A percentile compares a stretch with the other conserved stretches of the same genome.
These are phyloP conservation scores for Coemansia sp. DNA, from an alignment of 192 early-diverging fungal genomes.

Conservation along the genomic window DNA sequence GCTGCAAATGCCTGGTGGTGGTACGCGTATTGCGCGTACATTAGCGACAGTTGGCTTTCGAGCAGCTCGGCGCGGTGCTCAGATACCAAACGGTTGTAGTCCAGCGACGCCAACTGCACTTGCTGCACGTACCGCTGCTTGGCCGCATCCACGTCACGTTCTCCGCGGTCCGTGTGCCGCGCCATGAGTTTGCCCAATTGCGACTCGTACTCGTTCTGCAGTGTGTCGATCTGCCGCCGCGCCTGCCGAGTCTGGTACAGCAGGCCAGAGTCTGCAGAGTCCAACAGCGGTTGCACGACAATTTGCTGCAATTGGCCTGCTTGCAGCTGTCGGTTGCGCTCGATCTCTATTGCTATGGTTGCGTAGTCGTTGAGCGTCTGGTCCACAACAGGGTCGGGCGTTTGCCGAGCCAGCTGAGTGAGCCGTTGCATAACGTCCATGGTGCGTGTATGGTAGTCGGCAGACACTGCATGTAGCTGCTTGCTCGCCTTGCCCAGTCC, in stretches of 20 bases:
- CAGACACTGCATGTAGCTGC: constrained; percentile 20
- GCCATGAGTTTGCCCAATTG: constrained; percentile 36
- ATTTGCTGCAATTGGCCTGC: constrained; percentile 65
- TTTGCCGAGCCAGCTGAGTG: constrained; percentile 10
- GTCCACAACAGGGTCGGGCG: constrained; percentile 13
- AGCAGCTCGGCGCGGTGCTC: constrained; percentile 73
- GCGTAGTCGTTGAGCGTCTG: constrained; percentile 19
- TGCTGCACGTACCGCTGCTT: constrained; percentile 61
- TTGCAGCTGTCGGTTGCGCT: constrained; percentile 45
- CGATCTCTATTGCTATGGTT: constrained; percentile 35
- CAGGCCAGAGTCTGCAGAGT: constrained; percentile 62
- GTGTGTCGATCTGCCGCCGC: constrained; percentile 17
- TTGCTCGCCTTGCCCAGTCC: constrained; percentile 37
- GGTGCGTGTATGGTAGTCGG: constrained; percentile 21
- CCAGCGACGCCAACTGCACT: constrained; percentile 65
- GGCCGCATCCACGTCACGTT: constrained; percentile 60
- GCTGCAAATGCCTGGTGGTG: constrained; percentile 81
- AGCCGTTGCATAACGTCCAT: constrained; percentile 21
- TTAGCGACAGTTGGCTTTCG: constrained; percentile 58
- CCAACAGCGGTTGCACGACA: constrained; percentile 68
- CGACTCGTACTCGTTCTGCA: constrained; percentile 47
- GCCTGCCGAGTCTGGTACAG: constrained; percentile 18
- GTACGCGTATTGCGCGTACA: constrained; percentile 81
- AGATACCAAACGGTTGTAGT: constrained; percentile 70
- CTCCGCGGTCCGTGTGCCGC: constrained; percentile 30